Base-by-base conservation (phyloP, 352 stramenopile genomes). In the Phytophthora megakarya region DNA sequence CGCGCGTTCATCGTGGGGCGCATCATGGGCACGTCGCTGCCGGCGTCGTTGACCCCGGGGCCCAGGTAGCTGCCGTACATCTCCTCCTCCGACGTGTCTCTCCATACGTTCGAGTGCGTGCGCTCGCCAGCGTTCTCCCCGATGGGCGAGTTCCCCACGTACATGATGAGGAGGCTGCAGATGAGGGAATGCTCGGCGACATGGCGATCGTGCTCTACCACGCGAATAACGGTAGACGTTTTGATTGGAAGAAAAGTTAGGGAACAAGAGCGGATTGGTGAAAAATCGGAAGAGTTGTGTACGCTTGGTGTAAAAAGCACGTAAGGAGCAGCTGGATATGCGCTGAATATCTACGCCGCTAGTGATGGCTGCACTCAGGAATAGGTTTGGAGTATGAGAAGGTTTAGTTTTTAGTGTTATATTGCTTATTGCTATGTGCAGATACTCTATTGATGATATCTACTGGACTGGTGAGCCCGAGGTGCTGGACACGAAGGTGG, bases 41-140 rank as follows among this genome's bases (percentile, higher is more conserved):
- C 60, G 12, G 67, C 49, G 60, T 79, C 69, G 19, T 77, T 72
- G 16, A 33, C 58, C 12, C 55, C 43, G 42, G 70, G 74, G 48
- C 84, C 80, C 42, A 92, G 54, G 65, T 93, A 93, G 51, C 72
- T 84, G 23, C 84, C 84, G 55, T 91, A 93, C 48, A 82, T 78
- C 58, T 90, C 80, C 44, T 88, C 85, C 28, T 84, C 81, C 2
- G 67, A 78, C 59, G 79, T 89, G 70, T 94, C 85, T 49, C 78
- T 75, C 85, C 85, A 94, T 44, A 94, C 77, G 47, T 81, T 81
- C 21, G 73, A 76, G 39, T 67, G 43, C 16, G 56, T 67, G 48
- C 60, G 68, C 32, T 80, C 63, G 37, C 69, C 69, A 12, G 63
- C 59, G 23, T 68, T 76, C 40, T 76, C 68, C 28, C 58, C 65